These are phyloP conservation scores for Multifurca ochricompacta DNA, from an alignment of 768 basidiomycete genomes.

Conservation along the genomic window DNA sequence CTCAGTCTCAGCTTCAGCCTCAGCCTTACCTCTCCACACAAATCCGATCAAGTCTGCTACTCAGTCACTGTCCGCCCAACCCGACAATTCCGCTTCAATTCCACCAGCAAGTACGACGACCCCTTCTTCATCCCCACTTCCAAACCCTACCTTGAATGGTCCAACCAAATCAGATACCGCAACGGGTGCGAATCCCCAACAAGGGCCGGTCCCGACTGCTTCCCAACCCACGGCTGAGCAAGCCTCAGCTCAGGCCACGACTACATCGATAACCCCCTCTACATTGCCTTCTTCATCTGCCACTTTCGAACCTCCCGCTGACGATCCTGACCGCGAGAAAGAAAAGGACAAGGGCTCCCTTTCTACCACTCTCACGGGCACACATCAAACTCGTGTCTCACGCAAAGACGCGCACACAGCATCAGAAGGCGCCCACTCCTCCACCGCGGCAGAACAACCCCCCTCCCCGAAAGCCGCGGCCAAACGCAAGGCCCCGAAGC, in stretches of 20 bases:
- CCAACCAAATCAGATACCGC: constrained; percentile 19
- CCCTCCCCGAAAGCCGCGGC: constrained; percentile 18
- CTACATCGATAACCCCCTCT: constrained; percentile 17
- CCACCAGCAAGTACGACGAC: background rate
- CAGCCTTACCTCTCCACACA: too few relatives aligned
- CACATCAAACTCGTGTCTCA: constrained; percentile 32
- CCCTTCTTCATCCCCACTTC: constrained; percentile 2
- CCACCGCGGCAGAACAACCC: constrained; percentile 24
- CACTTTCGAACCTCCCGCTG: constrained; percentile 28
- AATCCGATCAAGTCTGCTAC: background rate
- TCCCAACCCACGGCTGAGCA: constrained; percentile 4
- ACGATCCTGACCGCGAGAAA: constrained; percentile 32
- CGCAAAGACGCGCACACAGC: constrained; percentile 27
- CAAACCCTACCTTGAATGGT: constrained; percentile 13
- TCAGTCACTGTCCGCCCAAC: background rate
- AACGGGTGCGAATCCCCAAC: constrained; percentile 12
- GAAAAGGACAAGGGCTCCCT: constrained; percentile 43
- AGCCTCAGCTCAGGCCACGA: constrained; percentile 12
- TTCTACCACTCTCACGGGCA: constrained; percentile 35
- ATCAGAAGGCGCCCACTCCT: constrained; percentile 31
- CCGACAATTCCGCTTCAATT: background rate
- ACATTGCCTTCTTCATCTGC: constrained; percentile 27
- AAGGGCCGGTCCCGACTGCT: constrained; percentile 24
- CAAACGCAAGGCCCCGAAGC: constrained; percentile 21
- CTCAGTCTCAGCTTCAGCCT: too few relatives aligned